A percentile compares a stretch with the other conserved stretches of the same genome.
Conservation (phyloP, 2,329 filamentous ascomycete species). For the Ophiostoma australiae region DNA sequence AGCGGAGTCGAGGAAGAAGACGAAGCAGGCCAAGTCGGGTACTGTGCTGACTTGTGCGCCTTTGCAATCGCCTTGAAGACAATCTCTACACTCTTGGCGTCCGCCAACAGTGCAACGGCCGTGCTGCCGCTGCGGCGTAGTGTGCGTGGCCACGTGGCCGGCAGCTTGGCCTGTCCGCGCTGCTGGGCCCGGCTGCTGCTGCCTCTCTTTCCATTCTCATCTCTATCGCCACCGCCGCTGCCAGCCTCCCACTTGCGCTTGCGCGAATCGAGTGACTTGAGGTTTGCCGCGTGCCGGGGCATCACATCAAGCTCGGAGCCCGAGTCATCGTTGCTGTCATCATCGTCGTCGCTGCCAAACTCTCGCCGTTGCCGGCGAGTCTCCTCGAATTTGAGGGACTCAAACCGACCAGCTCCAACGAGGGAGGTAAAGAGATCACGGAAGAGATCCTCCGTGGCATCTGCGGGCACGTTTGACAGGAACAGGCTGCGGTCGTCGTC, state of each 20-base stretch:
- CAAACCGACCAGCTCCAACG: slow-evolving; percentile 72
- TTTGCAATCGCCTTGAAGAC: slow-evolving; percentile 71
- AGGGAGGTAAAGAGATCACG: slow-evolving; percentile 69
- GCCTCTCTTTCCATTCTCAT: neutral
- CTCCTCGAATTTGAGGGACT: slow-evolving; percentile 69
- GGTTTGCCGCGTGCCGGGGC: slow-evolving; percentile 41
- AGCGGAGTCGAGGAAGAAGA: slow-evolving; percentile 35
- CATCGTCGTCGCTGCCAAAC: slow-evolving; percentile 1
- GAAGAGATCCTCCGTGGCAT: slow-evolving; percentile 73
- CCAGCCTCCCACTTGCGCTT: slow-evolving; percentile 46
- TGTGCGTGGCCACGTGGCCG: slow-evolving; percentile 66
- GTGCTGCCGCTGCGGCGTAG: slow-evolving; percentile 70
- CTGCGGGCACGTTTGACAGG: slow-evolving; percentile 81
- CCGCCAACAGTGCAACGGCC: slow-evolving; percentile 77
- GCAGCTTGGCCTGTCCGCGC: slow-evolving; percentile 41
- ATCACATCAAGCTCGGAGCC: slow-evolving; percentile 33
- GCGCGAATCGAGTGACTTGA: slow-evolving; percentile 40
- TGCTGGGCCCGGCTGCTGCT: slow-evolving; percentile 3
- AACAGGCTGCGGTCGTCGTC: slow-evolving; percentile 78
- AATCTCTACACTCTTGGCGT: slow-evolving; percentile 69
- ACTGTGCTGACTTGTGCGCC: slow-evolving; percentile 48
- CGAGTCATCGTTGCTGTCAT: neutral
- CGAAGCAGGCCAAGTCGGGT: slow-evolving; percentile 18
- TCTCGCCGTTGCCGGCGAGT: slow-evolving; percentile 39
- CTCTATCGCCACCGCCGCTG: slow-evolving; percentile 23